A percentile compares a stretch with the other conserved stretches of the same genome.
phyloP scores from a whole-genome alignment of 2,329 filamentous ascomycete genomes.

The Malbranchea zuffiana region DNA sequence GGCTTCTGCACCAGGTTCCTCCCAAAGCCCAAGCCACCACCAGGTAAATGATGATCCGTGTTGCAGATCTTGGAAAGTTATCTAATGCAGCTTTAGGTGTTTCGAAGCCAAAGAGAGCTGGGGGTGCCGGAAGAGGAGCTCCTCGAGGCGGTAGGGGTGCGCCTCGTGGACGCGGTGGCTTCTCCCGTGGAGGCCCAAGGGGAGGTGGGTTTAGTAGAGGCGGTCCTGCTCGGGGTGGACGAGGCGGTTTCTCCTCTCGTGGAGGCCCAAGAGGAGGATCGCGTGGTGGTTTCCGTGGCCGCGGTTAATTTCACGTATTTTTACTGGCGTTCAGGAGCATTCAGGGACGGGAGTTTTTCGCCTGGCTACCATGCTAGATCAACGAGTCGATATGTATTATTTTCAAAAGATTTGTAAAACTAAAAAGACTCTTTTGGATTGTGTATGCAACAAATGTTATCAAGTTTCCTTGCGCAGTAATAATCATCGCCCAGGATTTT shows the following conservation, averaged over 20 bases:
- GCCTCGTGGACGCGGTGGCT: constrained; percentile 33
- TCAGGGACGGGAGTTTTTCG: constrained; percentile 9
- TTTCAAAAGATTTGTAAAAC: constrained; percentile 9
- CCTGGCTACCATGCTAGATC: constrained; percentile 4
- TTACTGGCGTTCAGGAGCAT: constrained; percentile 17
- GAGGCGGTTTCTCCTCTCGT: constrained; percentile 29
- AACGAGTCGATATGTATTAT: constrained; percentile 5
- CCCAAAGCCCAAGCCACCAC: constrained; percentile 73
- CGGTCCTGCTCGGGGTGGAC: constrained; percentile 30
- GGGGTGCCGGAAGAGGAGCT: constrained; percentile 45
- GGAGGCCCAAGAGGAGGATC: constrained; percentile 23
- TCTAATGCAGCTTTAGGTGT: constrained; percentile 40
- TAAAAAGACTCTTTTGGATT: no score
- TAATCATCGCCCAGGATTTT: no score
- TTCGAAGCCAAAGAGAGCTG: constrained; percentile 58
- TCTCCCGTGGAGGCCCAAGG: constrained; percentile 39
- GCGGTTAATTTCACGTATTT: constrained; percentile 13
- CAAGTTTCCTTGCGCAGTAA: no score
- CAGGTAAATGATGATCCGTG: constrained; percentile 29
- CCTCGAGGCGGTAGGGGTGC: constrained; percentile 38
- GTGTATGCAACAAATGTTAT: no score
- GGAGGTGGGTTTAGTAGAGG: constrained; percentile 40
- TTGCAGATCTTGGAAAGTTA: constrained; percentile 16
- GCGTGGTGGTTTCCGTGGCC: constrained; percentile 26
- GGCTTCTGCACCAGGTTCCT: constrained; percentile 53